A percentile compares a stretch with the other conserved stretches of the same genome.
phyloP scores from a whole-genome alignment of 768 basidiomycete species.

The Boletus speciosus region DNA sequence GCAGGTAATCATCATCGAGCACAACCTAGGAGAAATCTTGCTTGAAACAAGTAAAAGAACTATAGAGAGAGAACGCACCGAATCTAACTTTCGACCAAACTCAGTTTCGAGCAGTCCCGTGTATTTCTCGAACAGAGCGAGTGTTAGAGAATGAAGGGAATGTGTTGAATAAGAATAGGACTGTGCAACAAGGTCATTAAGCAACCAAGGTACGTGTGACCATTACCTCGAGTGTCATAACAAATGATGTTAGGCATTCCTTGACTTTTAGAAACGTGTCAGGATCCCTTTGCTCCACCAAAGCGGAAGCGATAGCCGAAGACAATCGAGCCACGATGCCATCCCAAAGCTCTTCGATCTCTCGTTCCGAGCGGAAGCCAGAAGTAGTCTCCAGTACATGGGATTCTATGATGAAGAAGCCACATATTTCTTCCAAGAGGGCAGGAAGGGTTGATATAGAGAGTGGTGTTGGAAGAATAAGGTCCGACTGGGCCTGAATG shows the following conservation, averaged over 20 bases:
- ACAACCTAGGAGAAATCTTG: slow-evolving; percentile 55
- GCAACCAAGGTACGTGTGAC: neutral
- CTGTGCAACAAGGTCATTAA: slow-evolving; percentile 37
- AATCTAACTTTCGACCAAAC: slow-evolving; percentile 77
- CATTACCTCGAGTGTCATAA: slow-evolving; percentile 87
- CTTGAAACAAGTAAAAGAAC: neutral
- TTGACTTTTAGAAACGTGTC: slow-evolving; percentile 82
- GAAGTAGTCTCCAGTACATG: slow-evolving; percentile 88
- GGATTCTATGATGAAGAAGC: slow-evolving; percentile 95
- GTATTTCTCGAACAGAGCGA: slow-evolving; percentile 90
- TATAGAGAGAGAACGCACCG: slow-evolving; percentile 43
- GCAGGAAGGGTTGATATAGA: slow-evolving; percentile 62
- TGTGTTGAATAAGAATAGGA: slow-evolving; percentile 82
- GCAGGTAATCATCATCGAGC: slow-evolving; percentile 79
- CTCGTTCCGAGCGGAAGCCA: slow-evolving; percentile 83
- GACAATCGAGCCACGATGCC: slow-evolving; percentile 73
- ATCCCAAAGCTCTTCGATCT: slow-evolving; percentile 96
- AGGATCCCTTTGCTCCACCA: slow-evolving; percentile 72
- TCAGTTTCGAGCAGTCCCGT: slow-evolving; percentile 75
- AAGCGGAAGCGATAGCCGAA: slow-evolving; percentile 65
- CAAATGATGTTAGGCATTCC: slow-evolving; percentile 78
- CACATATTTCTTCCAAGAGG: slow-evolving; percentile 91
- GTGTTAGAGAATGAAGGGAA: slow-evolving; percentile 78
- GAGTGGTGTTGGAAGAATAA: slow-evolving; percentile 80
- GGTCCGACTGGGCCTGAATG: slow-evolving; percentile 87